Conservation (phyloP, 306 rosid species). For the Biancaea sappan region DNA sequence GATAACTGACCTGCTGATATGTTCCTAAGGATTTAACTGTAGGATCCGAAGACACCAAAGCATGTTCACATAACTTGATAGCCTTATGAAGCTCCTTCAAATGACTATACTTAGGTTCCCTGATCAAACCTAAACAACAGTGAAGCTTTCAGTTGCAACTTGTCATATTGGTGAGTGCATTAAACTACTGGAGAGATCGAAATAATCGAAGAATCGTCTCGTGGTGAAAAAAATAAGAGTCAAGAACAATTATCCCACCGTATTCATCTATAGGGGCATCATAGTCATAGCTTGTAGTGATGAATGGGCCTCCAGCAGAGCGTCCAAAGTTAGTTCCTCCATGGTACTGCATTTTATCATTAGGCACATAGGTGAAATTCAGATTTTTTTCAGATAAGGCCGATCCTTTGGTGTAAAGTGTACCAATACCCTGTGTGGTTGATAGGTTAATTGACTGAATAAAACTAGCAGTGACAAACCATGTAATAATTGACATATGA, state of each 20-base stretch:
- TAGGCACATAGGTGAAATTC: slow-evolving; percentile 21
- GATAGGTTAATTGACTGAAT: too few relatives aligned
- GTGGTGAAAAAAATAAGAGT: neutral
- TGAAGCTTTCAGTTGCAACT: slow-evolving; percentile 22
- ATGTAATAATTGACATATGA: slow-evolving; percentile 84
- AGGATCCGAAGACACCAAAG: slow-evolving; percentile 88
- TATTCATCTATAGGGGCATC: slow-evolving; percentile 98
- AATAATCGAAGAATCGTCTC: neutral
- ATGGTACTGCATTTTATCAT: slow-evolving; percentile 69
- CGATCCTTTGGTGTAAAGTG: neutral
- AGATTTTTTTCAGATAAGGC: neutral
- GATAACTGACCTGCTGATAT: slow-evolving; percentile 72
- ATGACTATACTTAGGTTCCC: slow-evolving; percentile 90
- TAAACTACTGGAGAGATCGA: neutral
- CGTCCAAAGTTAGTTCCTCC: slow-evolving; percentile 99
- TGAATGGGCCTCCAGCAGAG: slow-evolving; percentile 95
- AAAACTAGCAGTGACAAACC: slow-evolving; percentile 52
- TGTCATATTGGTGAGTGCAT: neutral
- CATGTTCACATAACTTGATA: slow-evolving; percentile 75
- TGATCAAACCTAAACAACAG: slow-evolving; percentile 65
- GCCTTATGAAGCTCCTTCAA: slow-evolving; percentile 85
- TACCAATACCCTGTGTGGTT: too few relatives aligned
- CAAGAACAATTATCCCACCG: slow-evolving; percentile 54
- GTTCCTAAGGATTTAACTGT: slow-evolving; percentile 69
- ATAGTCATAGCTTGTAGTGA: slow-evolving; percentile 91